Evolutionary conservation across 2,329 filamentous ascomycete genomes (phyloP).

Genomic region (Pseudopithomyces chartarum): DNA sequence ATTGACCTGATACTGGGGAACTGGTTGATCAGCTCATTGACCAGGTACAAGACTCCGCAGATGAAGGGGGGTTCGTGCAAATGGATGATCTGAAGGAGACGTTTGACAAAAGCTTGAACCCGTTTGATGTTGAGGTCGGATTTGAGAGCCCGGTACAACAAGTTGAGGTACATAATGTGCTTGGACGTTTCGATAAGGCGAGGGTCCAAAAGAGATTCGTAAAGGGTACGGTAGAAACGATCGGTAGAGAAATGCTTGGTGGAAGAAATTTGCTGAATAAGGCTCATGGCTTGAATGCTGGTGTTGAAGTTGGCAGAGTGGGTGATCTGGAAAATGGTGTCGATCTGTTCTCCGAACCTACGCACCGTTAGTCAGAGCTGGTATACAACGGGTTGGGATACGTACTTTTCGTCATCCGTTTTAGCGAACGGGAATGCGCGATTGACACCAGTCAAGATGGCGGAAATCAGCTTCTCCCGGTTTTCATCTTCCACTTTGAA

Average conservation of each 20-base stretch:
- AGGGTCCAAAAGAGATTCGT: slow-evolving; percentile 91
- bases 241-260: slow-evolving; percentile 82
- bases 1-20: slow-evolving; percentile 83
- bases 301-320: slow-evolving; percentile 99
- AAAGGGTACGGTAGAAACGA: slow-evolving; percentile 92
- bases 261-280: slow-evolving; percentile 89
- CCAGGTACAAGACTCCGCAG: slow-evolving; percentile 88
- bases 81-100: slow-evolving; percentile 83
- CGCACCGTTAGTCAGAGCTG: slow-evolving; percentile 10
- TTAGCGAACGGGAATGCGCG: slow-evolving; percentile 92
- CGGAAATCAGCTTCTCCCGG: slow-evolving; percentile 89
- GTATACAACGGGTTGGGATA: slow-evolving; percentile 7
- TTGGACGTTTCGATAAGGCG: slow-evolving; percentile 89
- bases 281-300: slow-evolving; percentile 89
- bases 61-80: slow-evolving; percentile 92
- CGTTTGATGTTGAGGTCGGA: slow-evolving; percentile 87
- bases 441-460: slow-evolving; percentile 91
- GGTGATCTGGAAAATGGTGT: slow-evolving; percentile 93
- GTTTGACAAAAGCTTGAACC: slow-evolving; percentile 94
- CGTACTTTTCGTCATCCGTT: slow-evolving; percentile 74
- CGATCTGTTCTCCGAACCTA: slow-evolving; percentile 83
- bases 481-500: slow-evolving; percentile 64
- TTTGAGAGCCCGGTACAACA: slow-evolving; percentile 87
- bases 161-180: slow-evolving; percentile 91
- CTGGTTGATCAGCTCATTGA: slow-evolving; percentile 76